phyloP scores from a whole-genome alignment of 2,329 filamentous ascomycete genomes.

The Monilinia aucupariae region DNA sequence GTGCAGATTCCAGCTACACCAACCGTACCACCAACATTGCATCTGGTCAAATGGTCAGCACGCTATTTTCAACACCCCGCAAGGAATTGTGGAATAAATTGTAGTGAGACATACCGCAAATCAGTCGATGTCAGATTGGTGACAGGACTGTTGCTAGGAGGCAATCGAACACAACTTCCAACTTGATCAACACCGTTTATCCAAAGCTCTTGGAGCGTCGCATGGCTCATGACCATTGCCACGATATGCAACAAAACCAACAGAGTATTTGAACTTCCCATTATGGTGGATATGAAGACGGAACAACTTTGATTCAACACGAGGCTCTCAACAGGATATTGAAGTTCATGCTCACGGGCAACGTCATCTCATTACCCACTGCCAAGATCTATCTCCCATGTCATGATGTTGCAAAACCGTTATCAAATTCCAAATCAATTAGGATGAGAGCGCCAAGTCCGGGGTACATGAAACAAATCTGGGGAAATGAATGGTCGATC shows the following conservation, averaged over 20 bases:
- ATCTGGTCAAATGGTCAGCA: conserved; percentile 38
- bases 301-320: not conserved
- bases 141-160: conserved; percentile 47
- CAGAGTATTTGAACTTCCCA: not conserved
- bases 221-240: conserved; percentile 35
- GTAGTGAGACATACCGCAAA: conserved; percentile 13
- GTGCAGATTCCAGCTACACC: conserved; percentile 35
- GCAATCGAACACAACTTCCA: conserved; percentile 45
- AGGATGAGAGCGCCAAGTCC: not conserved
- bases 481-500: not conserved
- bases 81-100: not conserved
- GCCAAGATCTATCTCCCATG: not conserved
- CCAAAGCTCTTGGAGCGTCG: conserved; percentile 37
- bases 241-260: not conserved
- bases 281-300: not conserved
- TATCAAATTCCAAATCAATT: not conserved
- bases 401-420: not conserved
- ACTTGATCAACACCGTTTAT: conserved; percentile 43
- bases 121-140: conserved; percentile 44
- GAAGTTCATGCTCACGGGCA: not conserved
- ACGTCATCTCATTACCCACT: not conserved
- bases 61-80: not conserved
- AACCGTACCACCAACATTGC: conserved; percentile 40
- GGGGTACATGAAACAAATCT: not conserved
- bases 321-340: not conserved